Evolutionary conservation across 192 early-diverging fungal species (phyloP), one percentile per base, ranked within the genome.

Genomic region (Backusella westeae): DNA sequence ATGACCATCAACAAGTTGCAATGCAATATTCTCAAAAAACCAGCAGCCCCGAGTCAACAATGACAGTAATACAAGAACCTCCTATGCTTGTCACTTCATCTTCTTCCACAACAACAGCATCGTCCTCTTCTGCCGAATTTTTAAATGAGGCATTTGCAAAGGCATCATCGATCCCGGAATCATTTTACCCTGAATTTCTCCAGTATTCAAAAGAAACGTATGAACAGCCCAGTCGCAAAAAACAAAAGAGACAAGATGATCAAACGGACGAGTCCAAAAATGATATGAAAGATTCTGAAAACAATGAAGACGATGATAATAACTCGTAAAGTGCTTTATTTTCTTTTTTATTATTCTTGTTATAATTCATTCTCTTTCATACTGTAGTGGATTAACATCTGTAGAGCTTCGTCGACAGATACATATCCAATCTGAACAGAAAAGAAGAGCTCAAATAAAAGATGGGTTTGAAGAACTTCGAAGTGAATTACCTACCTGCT

Each of bases 391-490:
- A 38, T 34, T 80, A 34, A 74, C 63, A 49, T 67, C 71, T 34
- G 41, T 67, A 44, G 80, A 82, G 49, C 29, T 80, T 46, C 81
- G 82, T 14, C 76, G 78, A 41, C 82, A 78, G 71, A 79, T 83
- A 36, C 82, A 83, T 63, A 80, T 83, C 29, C 82, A 83, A 59
- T 75, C 74, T n/a, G 78, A 80, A 39, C 82, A 83, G 53, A 83
- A 80, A 70, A 79, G 79, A 67, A 59, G 78, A 46, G 82, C 82
- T 5, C 78, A 83, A 69, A 83, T 83, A 36, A 83, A 83, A 66
- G 75, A 77, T 46, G 82, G 82, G 8, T 82, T 82, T 74, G 81
- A 82, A 70, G 81, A 82, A 4, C 53, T 82, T 32, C 74, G 81
- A 23, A 78, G 70, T 44, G 77, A 82, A 35, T 71, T 82, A 36